Base-by-base conservation (phyloP, 305 asterid genomes). In the Solanum chacoense region DNA sequence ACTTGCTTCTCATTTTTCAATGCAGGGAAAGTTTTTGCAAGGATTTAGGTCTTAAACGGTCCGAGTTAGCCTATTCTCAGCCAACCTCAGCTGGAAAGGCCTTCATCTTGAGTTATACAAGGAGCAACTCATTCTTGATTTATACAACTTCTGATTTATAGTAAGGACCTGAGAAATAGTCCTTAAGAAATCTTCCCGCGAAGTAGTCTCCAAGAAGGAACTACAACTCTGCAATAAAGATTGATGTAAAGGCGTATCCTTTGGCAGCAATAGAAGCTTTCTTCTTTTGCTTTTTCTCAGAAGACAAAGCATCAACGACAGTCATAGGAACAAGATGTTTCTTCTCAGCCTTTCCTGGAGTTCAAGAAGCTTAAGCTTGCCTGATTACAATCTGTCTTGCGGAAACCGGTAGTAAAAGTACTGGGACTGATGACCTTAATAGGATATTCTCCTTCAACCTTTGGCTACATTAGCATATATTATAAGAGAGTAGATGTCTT, bases 21-120 rank as follows among this genome's bases (percentile, higher is more conserved):
- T 89, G 89, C 94, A 95, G 98, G 96, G 92, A 85, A 90, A 94
- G 94, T 87, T 95, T 95, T 91, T 91, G 94, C 90, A 35, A 87
- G 6, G 94, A 87, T 88, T 31, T 84, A 89, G 87, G 36, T 90
- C 95, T 94, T 6, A 74, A 90, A 65, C 90, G 35, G n/a, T 84
- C 91, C 12, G 90, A 91, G 77, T 80, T 95, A 74, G 98, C 98
- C 26, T 94, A 92, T 91, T 93, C 98, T 89, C 94, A 93, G 88
- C 98, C 98, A 78, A 94, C 96, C 37, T 91, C 95, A 77, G 91
- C 85, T n/a, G 97, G 97, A 77, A 93, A 87, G 91, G 93, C 93
- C 16, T 88, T 96, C 88, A 91, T 94, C 71, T 93, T 92, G 91
- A 91, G 93, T 91, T 95, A 95, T 86, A 91, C 95, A 14, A 89